These are phyloP conservation scores for Mortierella sp. DNA, from an alignment of 371 early-diverging fungal genomes.

Conservation along the genomic window DNA sequence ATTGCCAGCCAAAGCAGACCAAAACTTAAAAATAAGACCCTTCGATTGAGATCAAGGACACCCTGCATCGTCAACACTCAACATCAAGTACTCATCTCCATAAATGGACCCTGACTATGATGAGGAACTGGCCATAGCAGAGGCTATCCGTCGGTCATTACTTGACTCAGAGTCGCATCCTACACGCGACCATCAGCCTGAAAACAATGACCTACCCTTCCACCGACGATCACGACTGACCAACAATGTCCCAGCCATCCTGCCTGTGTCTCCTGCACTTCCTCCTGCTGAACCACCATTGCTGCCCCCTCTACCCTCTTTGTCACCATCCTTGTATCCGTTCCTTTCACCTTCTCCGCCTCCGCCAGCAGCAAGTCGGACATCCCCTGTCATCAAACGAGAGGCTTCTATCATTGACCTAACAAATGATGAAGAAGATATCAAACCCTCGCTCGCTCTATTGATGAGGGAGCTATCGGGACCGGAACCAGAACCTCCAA, in stretches of 20 bases:
- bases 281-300: neutral
- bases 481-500: neutral
- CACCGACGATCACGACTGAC: neutral
- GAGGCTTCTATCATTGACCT: no score
- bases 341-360: no score
- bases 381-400: no score
- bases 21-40: no score
- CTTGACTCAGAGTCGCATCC: constrained; percentile 14
- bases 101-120: constrained; percentile 1
- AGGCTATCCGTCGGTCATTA: constrained; percentile 40
- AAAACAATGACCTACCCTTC: no score
- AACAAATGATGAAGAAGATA: no score
- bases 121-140: constrained; percentile 29
- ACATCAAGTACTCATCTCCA: no score
- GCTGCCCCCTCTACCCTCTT: neutral
- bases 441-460: no score
- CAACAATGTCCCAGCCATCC: neutral
- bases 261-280: neutral
- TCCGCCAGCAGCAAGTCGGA: no score
- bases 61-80: no score
- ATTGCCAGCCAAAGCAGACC: no score
- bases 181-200: neutral
- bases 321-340: neutral
- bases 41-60: no score
- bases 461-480: neutral